phyloP scores from a whole-genome alignment of 2,329 filamentous ascomycete species.

The Monilinia vaccinii-corymbosi region DNA sequence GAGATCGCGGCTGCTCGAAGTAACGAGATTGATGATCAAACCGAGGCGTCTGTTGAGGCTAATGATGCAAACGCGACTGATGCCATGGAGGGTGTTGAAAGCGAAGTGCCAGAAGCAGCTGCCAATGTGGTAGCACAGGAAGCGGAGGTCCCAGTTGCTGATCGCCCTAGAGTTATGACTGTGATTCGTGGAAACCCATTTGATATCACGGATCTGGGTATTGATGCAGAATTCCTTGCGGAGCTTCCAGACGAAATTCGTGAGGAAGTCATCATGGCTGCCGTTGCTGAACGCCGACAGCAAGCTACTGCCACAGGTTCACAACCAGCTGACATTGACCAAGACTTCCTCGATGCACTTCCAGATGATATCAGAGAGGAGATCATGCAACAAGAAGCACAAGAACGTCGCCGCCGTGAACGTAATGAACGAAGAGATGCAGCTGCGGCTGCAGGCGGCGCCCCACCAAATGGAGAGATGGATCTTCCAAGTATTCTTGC shows the following conservation, averaged over 20 bases:
- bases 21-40: slow-evolving; percentile 34
- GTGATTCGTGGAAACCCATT: slow-evolving; percentile 79
- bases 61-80: slow-evolving; percentile 18
- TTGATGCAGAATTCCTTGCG: slow-evolving; percentile 88
- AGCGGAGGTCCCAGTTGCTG: slow-evolving; percentile 35
- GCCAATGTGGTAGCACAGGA: not conserved
- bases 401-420: slow-evolving; percentile 79
- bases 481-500: slow-evolving; percentile 87
- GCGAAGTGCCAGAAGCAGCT: slow-evolving; percentile 29
- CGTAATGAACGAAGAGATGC: slow-evolving; percentile 71
- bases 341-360: slow-evolving; percentile 87
- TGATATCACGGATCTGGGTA: slow-evolving; percentile 89
- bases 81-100: slow-evolving; percentile 70
- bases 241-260: slow-evolving; percentile 96
- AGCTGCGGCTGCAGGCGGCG: slow-evolving; percentile 39
- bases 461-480: slow-evolving; percentile 58
- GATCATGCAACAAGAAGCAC: slow-evolving; percentile 80
- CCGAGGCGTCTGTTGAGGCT: slow-evolving; percentile 26
- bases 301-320: slow-evolving; percentile 64
- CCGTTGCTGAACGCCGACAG: slow-evolving; percentile 73
- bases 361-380: slow-evolving; percentile 85
- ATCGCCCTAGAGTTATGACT: slow-evolving; percentile 61
- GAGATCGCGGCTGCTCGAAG: slow-evolving; percentile 41
- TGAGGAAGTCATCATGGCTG: slow-evolving; percentile 90
- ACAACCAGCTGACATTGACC: slow-evolving; percentile 75